Conservation (phyloP, 441 rosid genomes). For the Populus hybrid region DNA sequence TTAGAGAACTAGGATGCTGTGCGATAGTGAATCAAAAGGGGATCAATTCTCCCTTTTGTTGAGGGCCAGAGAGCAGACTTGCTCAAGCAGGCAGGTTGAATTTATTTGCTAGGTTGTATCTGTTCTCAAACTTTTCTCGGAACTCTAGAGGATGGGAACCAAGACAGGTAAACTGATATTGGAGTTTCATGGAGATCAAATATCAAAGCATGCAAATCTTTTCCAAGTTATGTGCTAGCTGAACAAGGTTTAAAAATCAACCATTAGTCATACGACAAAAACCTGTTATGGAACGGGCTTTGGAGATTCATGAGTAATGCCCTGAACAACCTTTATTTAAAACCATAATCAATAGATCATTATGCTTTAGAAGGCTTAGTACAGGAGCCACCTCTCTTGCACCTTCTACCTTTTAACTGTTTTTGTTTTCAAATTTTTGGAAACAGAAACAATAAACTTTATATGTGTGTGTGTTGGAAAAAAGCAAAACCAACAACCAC, state of each 20-base stretch:
- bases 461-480: no score
- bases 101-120: neutral
- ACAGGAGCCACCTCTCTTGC: neutral
- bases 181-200: neutral
- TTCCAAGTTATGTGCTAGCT: neutral
- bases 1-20: conserved; percentile 1
- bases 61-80: neutral
- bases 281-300: neutral
- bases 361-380: neutral
- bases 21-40: neutral
- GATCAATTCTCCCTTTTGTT: neutral
- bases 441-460: no score
- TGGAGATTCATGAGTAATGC: neutral
- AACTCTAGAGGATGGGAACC: neutral
- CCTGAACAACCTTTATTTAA: neutral
- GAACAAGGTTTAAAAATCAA: neutral
- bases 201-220: neutral
- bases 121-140: neutral
- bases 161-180: neutral
- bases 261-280: neutral
- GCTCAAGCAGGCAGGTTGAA: neutral
- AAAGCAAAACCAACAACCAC: no score
- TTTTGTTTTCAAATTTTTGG: neutral
- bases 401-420: neutral
- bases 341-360: neutral